phyloP scores from a whole-genome alignment of 306 rosid genomes.

The Quillaja saponaria region DNA sequence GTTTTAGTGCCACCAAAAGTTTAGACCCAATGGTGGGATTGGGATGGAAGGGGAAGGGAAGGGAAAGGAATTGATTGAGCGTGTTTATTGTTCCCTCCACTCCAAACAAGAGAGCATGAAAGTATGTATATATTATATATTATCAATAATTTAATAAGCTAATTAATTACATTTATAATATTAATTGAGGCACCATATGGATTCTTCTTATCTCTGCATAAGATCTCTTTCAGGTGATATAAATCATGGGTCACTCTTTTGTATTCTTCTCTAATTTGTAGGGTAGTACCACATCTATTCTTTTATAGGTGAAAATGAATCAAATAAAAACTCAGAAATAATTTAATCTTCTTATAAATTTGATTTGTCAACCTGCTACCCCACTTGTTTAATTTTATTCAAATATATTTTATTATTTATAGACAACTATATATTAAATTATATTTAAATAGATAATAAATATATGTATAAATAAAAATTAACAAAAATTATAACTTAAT shows the following conservation, averaged over 20 bases:
- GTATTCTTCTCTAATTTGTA: slow-evolving; percentile 17
- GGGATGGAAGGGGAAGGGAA: slow-evolving; percentile 7
- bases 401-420: too few species aligned
- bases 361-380: too few species aligned
- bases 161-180: neutral
- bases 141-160: slow-evolving; percentile 36
- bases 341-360: too few species aligned
- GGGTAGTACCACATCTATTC: slow-evolving; percentile 31
- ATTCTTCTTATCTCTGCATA: slow-evolving; percentile 66
- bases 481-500: too few species aligned
- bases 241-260: slow-evolving; percentile 59
- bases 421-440: too few species aligned
- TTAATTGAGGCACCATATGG: slow-evolving; percentile 37
- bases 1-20: slow-evolving; percentile 64
- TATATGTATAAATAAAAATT: too few species aligned
- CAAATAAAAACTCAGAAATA: too few species aligned
- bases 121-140: slow-evolving; percentile 26
- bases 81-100: slow-evolving; percentile 87
- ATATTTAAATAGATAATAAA: too few species aligned
- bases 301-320: too few species aligned
- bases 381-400: too few species aligned
- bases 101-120: slow-evolving; percentile 75
- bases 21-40: slow-evolving; percentile 59
- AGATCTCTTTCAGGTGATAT: slow-evolving; percentile 73
- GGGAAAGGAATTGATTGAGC: slow-evolving; percentile 43